A percentile compares a stretch with the other conserved stretches of the same genome.
Conservation (phyloP, 2,329 filamentous ascomycete genomes). For the Magnaporthiopsis incrustans region DNA sequence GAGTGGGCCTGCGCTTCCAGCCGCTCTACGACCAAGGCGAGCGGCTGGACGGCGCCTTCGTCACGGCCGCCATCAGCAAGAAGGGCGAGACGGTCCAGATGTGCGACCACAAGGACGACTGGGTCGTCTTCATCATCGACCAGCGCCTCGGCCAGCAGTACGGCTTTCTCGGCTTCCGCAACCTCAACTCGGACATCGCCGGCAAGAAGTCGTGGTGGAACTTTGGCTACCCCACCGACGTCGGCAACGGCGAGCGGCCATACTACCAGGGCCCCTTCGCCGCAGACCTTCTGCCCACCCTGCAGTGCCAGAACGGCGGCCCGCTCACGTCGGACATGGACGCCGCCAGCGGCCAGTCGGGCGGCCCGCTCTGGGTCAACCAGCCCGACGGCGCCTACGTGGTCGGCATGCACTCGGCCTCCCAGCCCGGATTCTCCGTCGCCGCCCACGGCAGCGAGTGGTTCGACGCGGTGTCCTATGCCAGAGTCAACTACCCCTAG, state of each 20-base stretch:
- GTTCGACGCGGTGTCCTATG: not conserved
- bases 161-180: slow-evolving; percentile 4
- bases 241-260: slow-evolving; percentile 1
- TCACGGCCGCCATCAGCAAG: not conserved
- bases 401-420: slow-evolving; percentile 1
- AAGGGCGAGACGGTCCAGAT: not conserved
- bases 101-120: slow-evolving; percentile 5
- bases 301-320: not conserved
- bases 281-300: not conserved
- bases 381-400: slow-evolving; percentile 1
- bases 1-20: slow-evolving; percentile 2
- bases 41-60: not conserved
- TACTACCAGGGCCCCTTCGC: slow-evolving; percentile 1
- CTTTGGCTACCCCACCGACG: slow-evolving; percentile 6
- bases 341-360: slow-evolving; percentile 4
- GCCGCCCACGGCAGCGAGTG: not conserved
- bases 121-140: slow-evolving; percentile 4
- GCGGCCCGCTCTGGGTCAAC: not conserved
- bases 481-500: not conserved
- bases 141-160: not conserved
- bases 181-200: slow-evolving; percentile 1
- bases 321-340: not conserved
- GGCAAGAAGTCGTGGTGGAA: not conserved
- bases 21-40: slow-evolving; percentile 3
- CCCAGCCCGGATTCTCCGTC: not conserved